Conservation (phyloP, 2,329 filamentous ascomycete species). For the Chrysoporthe austroafricana region DNA sequence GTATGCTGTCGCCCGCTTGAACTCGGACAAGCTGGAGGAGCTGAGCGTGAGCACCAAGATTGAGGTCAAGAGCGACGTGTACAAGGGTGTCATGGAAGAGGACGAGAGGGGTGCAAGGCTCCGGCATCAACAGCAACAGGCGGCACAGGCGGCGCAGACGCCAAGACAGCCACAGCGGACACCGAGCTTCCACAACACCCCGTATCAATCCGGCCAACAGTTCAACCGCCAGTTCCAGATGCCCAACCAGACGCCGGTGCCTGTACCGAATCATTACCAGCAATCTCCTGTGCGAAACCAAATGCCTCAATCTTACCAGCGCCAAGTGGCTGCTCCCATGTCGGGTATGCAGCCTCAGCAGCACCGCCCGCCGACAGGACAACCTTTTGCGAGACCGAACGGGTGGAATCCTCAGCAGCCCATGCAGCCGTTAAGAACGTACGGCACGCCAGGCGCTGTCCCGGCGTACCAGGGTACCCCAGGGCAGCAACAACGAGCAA, state of each 20-base stretch:
- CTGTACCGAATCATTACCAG: conserved; percentile 49
- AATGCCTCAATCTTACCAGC: conserved; percentile 39
- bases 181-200: conserved; percentile 42
- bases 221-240: conserved; percentile 53
- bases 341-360: conserved; percentile 45
- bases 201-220: conserved; percentile 49
- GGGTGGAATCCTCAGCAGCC: conserved; percentile 52
- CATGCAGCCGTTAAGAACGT: conserved; percentile 56
- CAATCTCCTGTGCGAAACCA: conserved; percentile 48
- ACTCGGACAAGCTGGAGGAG: conserved; percentile 83
- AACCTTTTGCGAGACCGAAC: conserved; percentile 54
- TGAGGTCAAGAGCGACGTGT: conserved; percentile 72
- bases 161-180: conserved; percentile 42
- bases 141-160: conserved; percentile 36
- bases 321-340: conserved; percentile 45
- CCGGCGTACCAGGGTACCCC: conserved; percentile 49
- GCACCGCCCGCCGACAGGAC: conserved; percentile 40
- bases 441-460: conserved; percentile 49
- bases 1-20: conserved; percentile 82
- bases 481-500: conserved; percentile 48
- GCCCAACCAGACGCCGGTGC: conserved; percentile 49
- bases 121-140: conserved; percentile 45
- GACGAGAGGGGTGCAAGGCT: conserved; percentile 67
- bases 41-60: conserved; percentile 82
- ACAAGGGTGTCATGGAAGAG: conserved; percentile 81